Evolutionary conservation across 495 filamentous ascomycete genomes (phyloP), one percentile per base, ranked within the genome.

Genomic region (Choiromyces venosus): DNA sequence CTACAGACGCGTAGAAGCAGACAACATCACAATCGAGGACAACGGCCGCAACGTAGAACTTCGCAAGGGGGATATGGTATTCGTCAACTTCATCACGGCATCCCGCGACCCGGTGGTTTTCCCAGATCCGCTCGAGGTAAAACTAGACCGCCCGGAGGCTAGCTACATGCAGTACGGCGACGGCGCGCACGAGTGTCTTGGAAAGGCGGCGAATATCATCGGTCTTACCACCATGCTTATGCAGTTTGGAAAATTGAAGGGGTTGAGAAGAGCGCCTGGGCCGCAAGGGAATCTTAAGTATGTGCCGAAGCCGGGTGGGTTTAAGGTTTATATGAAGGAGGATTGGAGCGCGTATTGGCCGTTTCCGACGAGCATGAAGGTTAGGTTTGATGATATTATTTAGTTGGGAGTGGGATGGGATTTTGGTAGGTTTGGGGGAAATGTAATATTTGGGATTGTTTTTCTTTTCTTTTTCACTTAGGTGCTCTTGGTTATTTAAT

Each of bases 281-380:
- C 84, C 85, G 1, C 87, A 90, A 83, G 92, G 93, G 0, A 82
- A 89, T 77, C 81, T 96, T 67, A 93, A 94, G 86, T 91, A 89
- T 84, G 84, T 94, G 16, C 82, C 84, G 0, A 85, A 84, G 52
- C 84, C 85, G 4, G 89, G 86, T 21, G 90, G 87, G 0, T 88
- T 87, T 80, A 87, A 87, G 37, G 81, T 88, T 37, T 96, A 93
- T 76, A 86, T 96, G 84, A 87, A 88, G 69, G 88, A 91, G 82
- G 91, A 96, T 77, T 87, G 89, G 83, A 89, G 89, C 37, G 85
- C 86, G 39, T 89, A 89, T 82, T 91, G 86, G 80, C 86, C 91
- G 9, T 94, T 93, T 85, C 92, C 93, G 0, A 89, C 87, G 37
- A 89, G 87, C 83, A 88, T 88, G 86, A 86, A 85, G 82, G 82